Percentiles rank a stretch among this genome's conserved stretches.
Conservation (phyloP, 1,284 basidiomycete species). For the Crucibulum cyathiforme region DNA sequence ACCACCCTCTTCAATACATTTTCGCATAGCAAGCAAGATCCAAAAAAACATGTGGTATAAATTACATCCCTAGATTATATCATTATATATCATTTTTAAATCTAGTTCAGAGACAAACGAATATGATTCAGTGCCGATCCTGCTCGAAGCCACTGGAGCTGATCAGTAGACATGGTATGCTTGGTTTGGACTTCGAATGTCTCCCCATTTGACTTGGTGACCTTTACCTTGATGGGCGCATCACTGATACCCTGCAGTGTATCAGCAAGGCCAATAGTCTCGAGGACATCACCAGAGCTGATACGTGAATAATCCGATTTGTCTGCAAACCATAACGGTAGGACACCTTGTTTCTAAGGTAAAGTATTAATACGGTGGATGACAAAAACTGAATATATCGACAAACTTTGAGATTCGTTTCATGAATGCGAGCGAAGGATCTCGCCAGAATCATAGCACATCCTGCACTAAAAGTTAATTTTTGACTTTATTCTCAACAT, state of each 20-base stretch:
- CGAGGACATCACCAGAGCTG: slow-evolving; percentile 78
- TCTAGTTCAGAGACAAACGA: slow-evolving; percentile 55
- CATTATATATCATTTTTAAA: slow-evolving; percentile 10
- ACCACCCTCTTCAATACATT: no score
- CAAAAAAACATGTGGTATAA: not conserved
- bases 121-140: slow-evolving; percentile 91
- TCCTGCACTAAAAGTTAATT: slow-evolving; percentile 48
- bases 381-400: not conserved
- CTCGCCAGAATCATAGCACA: slow-evolving; percentile 85
- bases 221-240: slow-evolving; percentile 66
- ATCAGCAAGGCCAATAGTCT: slow-evolving; percentile 56
- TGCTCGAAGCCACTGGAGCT: slow-evolving; percentile 85
- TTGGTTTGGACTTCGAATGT: slow-evolving; percentile 73
- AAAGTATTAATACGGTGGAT: not conserved
- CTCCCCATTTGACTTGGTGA: slow-evolving; percentile 73
- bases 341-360: slow-evolving; percentile 88
- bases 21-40: no score
- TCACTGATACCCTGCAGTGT: slow-evolving; percentile 59
- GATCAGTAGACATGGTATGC: slow-evolving; percentile 91
- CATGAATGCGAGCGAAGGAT: slow-evolving; percentile 98
- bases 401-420: slow-evolving; percentile 92
- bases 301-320: slow-evolving; percentile 86
- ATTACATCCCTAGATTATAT: not conserved
- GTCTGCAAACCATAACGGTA: slow-evolving; percentile 91
- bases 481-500: not conserved